These are phyloP conservation scores for Xylaria intraflava DNA, from an alignment of 495 filamentous ascomycete genomes.

Conservation along the genomic window DNA sequence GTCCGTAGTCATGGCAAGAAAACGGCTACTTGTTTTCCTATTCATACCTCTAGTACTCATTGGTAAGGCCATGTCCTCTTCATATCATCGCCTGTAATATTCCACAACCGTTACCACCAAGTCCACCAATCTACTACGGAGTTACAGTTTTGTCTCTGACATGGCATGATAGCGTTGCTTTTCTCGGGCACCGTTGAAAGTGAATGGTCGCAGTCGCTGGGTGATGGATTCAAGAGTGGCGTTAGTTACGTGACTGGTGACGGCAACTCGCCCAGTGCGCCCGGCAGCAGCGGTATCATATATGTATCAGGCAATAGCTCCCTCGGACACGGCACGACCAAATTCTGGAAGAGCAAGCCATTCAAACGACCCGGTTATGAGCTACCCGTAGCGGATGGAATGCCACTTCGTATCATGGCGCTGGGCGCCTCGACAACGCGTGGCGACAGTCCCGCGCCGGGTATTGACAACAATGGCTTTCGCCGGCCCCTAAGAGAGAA, in stretches of 20 bases:
- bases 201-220: conserved; percentile 27
- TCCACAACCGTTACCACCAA: background rate
- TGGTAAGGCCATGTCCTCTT: conserved; percentile 7
- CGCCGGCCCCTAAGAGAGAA: conserved; percentile 25
- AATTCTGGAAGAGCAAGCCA: conserved; percentile 23
- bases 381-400: conserved; percentile 26
- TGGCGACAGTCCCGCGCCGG: conserved; percentile 26
- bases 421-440: conserved; percentile 30
- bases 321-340: conserved; percentile 14
- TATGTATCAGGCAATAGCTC: conserved; percentile 13
- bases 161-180: conserved; percentile 12
- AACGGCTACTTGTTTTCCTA: conserved; percentile 24
- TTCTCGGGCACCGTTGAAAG: conserved; percentile 27
- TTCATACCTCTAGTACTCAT: conserved; percentile 26
- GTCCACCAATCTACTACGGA: background rate
- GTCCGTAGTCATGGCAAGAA: conserved; percentile 27
- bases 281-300: conserved; percentile 1
- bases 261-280: conserved; percentile 11
- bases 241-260: conserved; percentile 29
- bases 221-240: conserved; percentile 24
- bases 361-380: conserved; percentile 24
- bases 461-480: conserved; percentile 29
- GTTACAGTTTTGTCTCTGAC: background rate
- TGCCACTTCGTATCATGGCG: conserved; percentile 30
- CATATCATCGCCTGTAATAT: background rate